Conservation (phyloP, 345 rosid genomes). For the Populus deltoides region DNA sequence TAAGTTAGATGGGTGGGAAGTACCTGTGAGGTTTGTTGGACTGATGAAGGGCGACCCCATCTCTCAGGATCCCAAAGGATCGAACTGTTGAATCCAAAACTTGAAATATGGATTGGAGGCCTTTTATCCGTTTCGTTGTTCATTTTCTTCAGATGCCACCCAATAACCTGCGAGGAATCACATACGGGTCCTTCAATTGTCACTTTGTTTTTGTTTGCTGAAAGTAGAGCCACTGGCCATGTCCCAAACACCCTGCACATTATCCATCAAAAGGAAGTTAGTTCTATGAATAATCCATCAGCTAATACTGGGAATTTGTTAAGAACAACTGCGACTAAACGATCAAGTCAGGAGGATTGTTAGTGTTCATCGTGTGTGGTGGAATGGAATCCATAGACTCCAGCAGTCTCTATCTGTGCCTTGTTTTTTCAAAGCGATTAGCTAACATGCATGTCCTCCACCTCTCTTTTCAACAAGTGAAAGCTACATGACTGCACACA, state of each 20-base stretch:
- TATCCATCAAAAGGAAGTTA: not conserved
- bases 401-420: too few species aligned
- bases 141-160: constrained; percentile 70
- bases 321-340: too few species aligned
- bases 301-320: not conserved
- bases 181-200: constrained; percentile 80
- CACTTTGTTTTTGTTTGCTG: constrained; percentile 60
- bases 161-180: constrained; percentile 74
- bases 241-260: constrained; percentile 75
- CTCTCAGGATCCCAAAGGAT: constrained; percentile 88
- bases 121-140: constrained; percentile 42
- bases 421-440: not conserved
- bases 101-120: constrained; percentile 37
- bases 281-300: not conserved
- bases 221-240: constrained; percentile 78
- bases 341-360: too few species aligned
- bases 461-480: not conserved
- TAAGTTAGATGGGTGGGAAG: not conserved
- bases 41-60: constrained; percentile 65
- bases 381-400: too few species aligned
- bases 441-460: not conserved
- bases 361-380: too few species aligned
- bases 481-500: not conserved
- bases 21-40: constrained; percentile 29
- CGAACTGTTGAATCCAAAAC: constrained; percentile 65